Evolutionary conservation across 2,329 filamentous ascomycete genomes (phyloP).

Genomic region (Xylariaceae sp.): DNA sequence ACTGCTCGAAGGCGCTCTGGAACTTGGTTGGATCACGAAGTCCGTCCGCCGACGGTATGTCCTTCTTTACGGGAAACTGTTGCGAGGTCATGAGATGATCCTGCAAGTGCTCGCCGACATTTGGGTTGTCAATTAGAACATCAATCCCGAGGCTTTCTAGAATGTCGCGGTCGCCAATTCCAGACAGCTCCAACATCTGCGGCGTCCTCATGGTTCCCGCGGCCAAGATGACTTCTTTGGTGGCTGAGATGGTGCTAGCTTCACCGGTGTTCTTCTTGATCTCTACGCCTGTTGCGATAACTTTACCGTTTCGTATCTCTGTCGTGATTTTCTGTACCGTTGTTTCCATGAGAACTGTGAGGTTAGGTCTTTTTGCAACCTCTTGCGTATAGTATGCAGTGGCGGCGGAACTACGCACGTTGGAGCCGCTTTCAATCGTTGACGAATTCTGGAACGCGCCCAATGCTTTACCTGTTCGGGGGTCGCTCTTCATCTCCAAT

Average conservation of each 20-base stretch:
- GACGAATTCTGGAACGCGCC: slow-evolving; percentile 35
- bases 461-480: slow-evolving; percentile 29
- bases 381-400: slow-evolving; percentile 35
- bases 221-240: slow-evolving; percentile 40
- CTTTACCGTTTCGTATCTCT: slow-evolving; percentile 19
- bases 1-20: slow-evolving; percentile 33
- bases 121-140: slow-evolving; percentile 38
- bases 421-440: slow-evolving; percentile 31
- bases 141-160: slow-evolving; percentile 30
- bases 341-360: slow-evolving; percentile 35
- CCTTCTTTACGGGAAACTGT: slow-evolving; percentile 40
- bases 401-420: slow-evolving; percentile 33
- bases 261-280: slow-evolving; percentile 26
- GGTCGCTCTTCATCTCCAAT: slow-evolving; percentile 33
- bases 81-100: slow-evolving; percentile 40
- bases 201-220: slow-evolving; percentile 39
- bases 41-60: slow-evolving; percentile 36
- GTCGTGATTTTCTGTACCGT: slow-evolving; percentile 35
- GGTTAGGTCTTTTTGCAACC: slow-evolving; percentile 33
- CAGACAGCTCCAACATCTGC: slow-evolving; percentile 35
- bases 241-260: slow-evolving; percentile 12
- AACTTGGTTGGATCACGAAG: slow-evolving; percentile 35
- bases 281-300: slow-evolving; percentile 35
- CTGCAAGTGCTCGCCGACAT: slow-evolving; percentile 46
- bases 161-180: slow-evolving; percentile 38